A percentile compares a stretch with the other conserved stretches of the same genome.
These are phyloP conservation scores for Lichtheimia ramosa DNA, from an alignment of 371 early-diverging fungal species.

Conservation along the genomic window DNA sequence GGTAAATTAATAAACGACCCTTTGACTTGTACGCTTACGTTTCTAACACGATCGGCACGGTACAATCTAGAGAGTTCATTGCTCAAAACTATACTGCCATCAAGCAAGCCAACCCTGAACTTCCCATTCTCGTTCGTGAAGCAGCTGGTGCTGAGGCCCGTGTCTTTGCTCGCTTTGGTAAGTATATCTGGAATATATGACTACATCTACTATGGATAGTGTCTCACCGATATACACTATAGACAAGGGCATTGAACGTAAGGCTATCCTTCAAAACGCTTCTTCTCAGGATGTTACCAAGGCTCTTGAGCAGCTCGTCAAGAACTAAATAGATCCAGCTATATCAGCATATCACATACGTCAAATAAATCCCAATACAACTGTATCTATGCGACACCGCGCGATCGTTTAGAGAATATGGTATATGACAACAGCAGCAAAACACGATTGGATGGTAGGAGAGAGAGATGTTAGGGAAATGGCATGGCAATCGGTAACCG, in stretches of 20 bases:
- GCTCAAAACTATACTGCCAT: constrained; percentile 75
- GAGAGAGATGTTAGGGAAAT: no score
- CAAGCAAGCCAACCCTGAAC: constrained; percentile 83
- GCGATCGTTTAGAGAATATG: no score
- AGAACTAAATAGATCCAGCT: constrained; percentile 33
- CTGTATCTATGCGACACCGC: no score
- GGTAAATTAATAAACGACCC: constrained; percentile 50
- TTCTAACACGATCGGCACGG: background rate
- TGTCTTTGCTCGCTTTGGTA: constrained; percentile 91
- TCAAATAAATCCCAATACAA: no score
- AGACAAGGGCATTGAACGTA: constrained; percentile 87
- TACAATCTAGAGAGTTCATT: constrained; percentile 74
- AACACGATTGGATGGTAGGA: no score
- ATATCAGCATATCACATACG: background rate
- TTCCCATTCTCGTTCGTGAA: constrained; percentile 92
- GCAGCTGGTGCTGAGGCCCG: constrained; percentile 84
- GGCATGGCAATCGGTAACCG: no score
- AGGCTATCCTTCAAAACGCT: constrained; percentile 73
- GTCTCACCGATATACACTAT: constrained; percentile 7
- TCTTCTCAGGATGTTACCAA: constrained; percentile 73
- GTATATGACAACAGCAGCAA: no score
- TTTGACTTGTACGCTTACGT: background rate
- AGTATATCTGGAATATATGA: background rate
- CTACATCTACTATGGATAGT: background rate
- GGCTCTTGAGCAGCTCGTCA: constrained; percentile 64